phyloP scores from a whole-genome alignment of 176 grass and related monocot species.

The barley (Hordeum vulgare) region DNA sequence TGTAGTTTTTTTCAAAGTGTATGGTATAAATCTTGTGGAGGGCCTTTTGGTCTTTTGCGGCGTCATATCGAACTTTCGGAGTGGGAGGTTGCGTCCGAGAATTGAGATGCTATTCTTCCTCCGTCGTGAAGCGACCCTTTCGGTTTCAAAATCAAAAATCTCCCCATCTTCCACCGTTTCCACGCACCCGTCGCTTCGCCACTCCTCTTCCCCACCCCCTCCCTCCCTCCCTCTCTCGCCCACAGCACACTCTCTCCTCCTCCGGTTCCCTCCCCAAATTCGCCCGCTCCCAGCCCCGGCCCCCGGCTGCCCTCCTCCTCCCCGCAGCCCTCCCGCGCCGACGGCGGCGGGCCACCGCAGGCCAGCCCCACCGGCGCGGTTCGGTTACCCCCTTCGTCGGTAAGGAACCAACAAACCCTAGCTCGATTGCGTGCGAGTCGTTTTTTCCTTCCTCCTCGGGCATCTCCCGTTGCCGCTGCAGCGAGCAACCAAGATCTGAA shows the following conservation, averaged over 20 bases:
- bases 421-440: background rate
- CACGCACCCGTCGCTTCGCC: background rate
- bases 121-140: background rate
- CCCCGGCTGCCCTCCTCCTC: background rate
- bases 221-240: background rate
- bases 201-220: background rate
- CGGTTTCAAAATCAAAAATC: background rate
- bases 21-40: too few relatives aligned
- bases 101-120: background rate
- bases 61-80: background rate
- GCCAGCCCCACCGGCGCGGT: background rate
- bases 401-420: background rate
- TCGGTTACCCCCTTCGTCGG: background rate
- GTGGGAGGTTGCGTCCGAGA: background rate
- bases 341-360: background rate
- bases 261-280: background rate
- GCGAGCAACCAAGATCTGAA: background rate
- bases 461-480: background rate
- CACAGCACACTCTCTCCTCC: background rate
- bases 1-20: too few relatives aligned
- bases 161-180: background rate
- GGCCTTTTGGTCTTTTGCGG: too few relatives aligned
- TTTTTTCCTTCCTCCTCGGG: background rate
- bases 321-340: background rate
- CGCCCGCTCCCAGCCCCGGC: background rate